These are phyloP conservation scores for Cornus florida DNA, from an alignment of 148 eudicot species.

Conservation along the genomic window DNA sequence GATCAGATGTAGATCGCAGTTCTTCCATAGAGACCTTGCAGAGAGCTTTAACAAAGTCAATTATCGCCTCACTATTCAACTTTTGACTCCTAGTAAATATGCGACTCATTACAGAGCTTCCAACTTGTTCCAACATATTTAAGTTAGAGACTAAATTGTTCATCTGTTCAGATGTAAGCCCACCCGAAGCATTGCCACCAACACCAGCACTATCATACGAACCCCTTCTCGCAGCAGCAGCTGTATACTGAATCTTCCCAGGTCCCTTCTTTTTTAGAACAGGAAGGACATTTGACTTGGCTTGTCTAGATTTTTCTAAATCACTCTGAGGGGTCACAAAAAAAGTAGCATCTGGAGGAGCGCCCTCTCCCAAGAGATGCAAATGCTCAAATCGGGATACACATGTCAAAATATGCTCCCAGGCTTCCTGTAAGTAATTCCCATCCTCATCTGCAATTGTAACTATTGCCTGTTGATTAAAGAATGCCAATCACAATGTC, in stretches of 20 bases:
- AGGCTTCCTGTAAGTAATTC: constrained; percentile 91
- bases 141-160: constrained; percentile 80
- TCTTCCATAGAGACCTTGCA: constrained; percentile 99
- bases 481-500: constrained; percentile 6
- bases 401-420: constrained; percentile 98
- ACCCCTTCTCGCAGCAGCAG: constrained; percentile 81
- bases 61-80: constrained; percentile 87
- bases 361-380: constrained; percentile 98
- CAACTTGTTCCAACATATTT: constrained; percentile 99
- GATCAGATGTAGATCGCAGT: constrained; percentile 87
- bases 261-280: constrained; percentile 84
- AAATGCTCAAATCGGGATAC: constrained; percentile 98
- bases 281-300: constrained; percentile 79
- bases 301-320: constrained; percentile 66
- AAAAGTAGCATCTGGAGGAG: constrained; percentile 98
- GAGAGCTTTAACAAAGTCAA: constrained; percentile 97
- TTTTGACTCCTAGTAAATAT: constrained; percentile 93
- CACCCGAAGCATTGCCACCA: constrained; percentile 80
- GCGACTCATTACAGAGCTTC: constrained; percentile 70
- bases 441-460: constrained; percentile 99
- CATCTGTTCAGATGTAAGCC: constrained; percentile 88
- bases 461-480: constrained; percentile 70
- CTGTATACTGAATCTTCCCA: constrained; percentile 83
- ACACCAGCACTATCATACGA: constrained; percentile 97
- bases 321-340: constrained; percentile 85